Percentiles rank a stretch among this genome's conserved stretches.
phyloP scores from a whole-genome alignment of 2,329 filamentous ascomycete genomes.

The Neurospora crassa region DNA sequence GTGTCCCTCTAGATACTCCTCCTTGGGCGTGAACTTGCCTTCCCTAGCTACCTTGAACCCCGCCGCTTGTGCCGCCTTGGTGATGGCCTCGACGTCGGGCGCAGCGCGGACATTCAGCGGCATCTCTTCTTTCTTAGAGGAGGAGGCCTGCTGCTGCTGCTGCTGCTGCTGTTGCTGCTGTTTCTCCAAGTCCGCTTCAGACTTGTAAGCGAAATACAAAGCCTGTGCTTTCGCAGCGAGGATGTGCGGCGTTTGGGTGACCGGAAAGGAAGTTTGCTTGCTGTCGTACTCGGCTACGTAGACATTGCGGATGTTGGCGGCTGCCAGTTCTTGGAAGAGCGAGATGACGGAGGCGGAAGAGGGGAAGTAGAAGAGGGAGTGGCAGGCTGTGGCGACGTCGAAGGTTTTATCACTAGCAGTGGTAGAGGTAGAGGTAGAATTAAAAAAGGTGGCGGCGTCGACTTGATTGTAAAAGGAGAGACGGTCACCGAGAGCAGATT shows the following conservation, averaged over 20 bases:
- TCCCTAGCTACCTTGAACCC: conserved; percentile 31
- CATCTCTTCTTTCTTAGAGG: not conserved
- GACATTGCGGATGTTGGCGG: conserved; percentile 20
- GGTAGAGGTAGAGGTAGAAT: too few species aligned
- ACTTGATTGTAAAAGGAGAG: conserved; percentile 32
- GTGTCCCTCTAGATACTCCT: conserved; percentile 33
- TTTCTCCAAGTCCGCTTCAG: not conserved
- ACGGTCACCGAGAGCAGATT: conserved; percentile 28
- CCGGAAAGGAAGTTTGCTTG: conserved; percentile 3
- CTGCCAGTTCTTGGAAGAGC: not conserved
- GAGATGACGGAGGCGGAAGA: conserved; percentile 24
- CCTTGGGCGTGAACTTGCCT: conserved; percentile 24
- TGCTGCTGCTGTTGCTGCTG: too few species aligned
- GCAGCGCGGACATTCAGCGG: not conserved
- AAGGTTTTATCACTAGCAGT: conserved; percentile 4
- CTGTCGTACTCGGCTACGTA: conserved; percentile 36
- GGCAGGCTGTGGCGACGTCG: conserved; percentile 38
- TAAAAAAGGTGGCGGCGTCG: conserved; percentile 27
- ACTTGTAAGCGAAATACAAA: conserved; percentile 31
- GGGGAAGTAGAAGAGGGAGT: conserved; percentile 46
- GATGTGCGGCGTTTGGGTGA: conserved; percentile 36
- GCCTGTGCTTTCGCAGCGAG: conserved; percentile 38
- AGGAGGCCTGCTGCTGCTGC: not conserved
- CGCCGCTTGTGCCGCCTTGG: conserved; percentile 22
- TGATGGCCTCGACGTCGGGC: conserved; percentile 28